Base-by-base conservation (phyloP, 345 rosid species). In the Arabis hirsuta region DNA sequence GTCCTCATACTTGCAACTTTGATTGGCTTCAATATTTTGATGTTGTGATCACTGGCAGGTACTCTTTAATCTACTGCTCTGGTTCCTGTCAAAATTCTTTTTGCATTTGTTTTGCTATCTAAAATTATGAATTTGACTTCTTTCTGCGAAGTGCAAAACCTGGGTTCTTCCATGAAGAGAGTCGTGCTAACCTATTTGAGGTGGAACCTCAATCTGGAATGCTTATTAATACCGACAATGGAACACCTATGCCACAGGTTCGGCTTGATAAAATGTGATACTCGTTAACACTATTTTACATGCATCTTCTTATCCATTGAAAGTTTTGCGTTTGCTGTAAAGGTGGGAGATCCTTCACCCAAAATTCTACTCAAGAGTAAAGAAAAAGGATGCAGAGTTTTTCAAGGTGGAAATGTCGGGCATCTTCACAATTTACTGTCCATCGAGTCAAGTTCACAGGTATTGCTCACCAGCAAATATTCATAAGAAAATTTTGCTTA, bases 31-130 rank as follows among this genome's bases (percentile, higher is more conserved):
- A 82, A 73, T 87, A 87, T 78, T 95, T 95, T 78, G 96, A 90
- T 74, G 87, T 91, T 43, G 92, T 95, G 62, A 90, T 95, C 80
- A 91, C 99, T 50, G 99, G 97, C 86, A 91, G 99, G 99, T 89
- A 7, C 22, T 76, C 48, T 65, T 71, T 57, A 51, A 5, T 31
- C n/a, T 76, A 29, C 43, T 45, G 54, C 43, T 34, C 9, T 7
- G 9, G 38, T 7, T 34, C 9, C 38, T 34, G 1, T 9, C 6
- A 34, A 6, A 6, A 34, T 9, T 34, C 1, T 6, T 34, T 5
- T 34, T 34, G 38, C 38, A 34, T 34, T 27, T 44, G 34, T 56
- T n/a, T 60, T 20, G 29, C 62, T 1, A 45, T 65, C 57, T 63
- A 31, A 36, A 55, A 34, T 66, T 78, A 51, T 79, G 74, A 36